Base-by-base conservation (phyloP, 2,329 filamentous ascomycete species). In the Penicillium polonicum region DNA sequence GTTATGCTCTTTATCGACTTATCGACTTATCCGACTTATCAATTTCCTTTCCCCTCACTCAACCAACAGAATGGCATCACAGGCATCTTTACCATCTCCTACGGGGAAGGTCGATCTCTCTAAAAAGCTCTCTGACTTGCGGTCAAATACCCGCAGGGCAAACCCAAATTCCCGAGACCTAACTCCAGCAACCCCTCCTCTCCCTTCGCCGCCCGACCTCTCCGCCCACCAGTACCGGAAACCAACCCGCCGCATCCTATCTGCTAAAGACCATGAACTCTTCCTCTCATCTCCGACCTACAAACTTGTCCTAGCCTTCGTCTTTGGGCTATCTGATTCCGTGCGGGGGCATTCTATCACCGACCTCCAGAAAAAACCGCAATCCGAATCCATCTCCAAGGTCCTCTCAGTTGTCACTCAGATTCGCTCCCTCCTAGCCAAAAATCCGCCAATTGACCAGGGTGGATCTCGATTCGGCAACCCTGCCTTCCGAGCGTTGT, bases 381-480 rank as follows among this genome's bases (percentile, higher is more conserved):
- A 86, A n/a, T 85, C 88, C 62, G 77, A 81, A 17, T 74, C 82
- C 4, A 79, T 95, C 53, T 78, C 79, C 58, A 81, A 83, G 15
- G 84, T 97, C 33, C 74, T 95, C 39, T 70, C 74, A 17, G 85
- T 97, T 21, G 81, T 99, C 12, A 82, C 88, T 35, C 82, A 87
- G 53, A 85, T 89, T 9, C 86, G 91, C 52, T 74, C 79, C 5
- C 80, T 93, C 1, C 82, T 96, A 5, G 77, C 81, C 15, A 78
- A 82, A 51, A 87, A 88, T 52, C 94, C 94, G 0, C 88, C 94
- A 0, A 83, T 93, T 65, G 92, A 97, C 62, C 90, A 92, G 46
- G 88, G 86, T 31, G 92, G 92, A 45, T 96, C 92, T 9, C 85
- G 94, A 27, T 99, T 99, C 73, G 95, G 94, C 46, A 99, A 99